Evolutionary conservation across 2,329 filamentous ascomycete species (phyloP).

Genomic region (Neophaeococcomyces aloes): DNA sequence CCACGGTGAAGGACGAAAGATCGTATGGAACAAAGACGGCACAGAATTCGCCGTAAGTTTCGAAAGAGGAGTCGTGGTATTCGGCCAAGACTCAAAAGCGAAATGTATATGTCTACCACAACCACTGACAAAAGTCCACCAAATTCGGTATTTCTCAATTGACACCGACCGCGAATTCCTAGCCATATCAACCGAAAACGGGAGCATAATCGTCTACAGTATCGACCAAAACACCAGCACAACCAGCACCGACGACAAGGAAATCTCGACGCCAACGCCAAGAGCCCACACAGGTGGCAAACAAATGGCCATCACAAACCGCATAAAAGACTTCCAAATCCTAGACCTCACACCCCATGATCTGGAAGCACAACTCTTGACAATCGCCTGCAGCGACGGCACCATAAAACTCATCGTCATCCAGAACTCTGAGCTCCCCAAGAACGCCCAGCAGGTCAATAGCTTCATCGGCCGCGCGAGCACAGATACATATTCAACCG

Average conservation of each 20-base stretch:
- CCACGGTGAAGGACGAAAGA: conserved; percentile 69
- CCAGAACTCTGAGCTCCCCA: conserved; percentile 24
- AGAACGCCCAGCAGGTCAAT: conserved; percentile 15
- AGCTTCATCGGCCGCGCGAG: conserved; percentile 6
- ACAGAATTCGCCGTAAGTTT: conserved; percentile 86
- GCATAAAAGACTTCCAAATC: conserved; percentile 82
- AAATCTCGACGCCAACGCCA: conserved; percentile 51
- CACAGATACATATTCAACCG: conserved; percentile 70
- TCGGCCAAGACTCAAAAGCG: conserved; percentile 67
- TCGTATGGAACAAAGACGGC: conserved; percentile 65
- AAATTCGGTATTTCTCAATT: conserved; percentile 58
- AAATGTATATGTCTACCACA: conserved; percentile 61
- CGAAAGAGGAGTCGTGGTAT: conserved; percentile 73
- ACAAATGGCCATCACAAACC: conserved; percentile 52
- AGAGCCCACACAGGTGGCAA: conserved; percentile 71
- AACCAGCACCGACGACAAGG: conserved; percentile 34
- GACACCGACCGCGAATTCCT: conserved; percentile 45
- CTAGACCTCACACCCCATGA: conserved; percentile 20
- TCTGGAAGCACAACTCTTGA: conserved; percentile 43
- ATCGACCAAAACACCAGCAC: conserved; percentile 34
- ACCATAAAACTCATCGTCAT: conserved; percentile 69
- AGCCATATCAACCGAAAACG: conserved; percentile 80
- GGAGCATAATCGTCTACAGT: conserved; percentile 72
- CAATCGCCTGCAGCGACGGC: conserved; percentile 77
- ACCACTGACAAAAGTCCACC: conserved; percentile 68